Percentiles rank a stretch among this genome's conserved stretches.
Evolutionary conservation across 345 rosid species (phyloP).

Genomic region (Gossypium sturtianum): DNA sequence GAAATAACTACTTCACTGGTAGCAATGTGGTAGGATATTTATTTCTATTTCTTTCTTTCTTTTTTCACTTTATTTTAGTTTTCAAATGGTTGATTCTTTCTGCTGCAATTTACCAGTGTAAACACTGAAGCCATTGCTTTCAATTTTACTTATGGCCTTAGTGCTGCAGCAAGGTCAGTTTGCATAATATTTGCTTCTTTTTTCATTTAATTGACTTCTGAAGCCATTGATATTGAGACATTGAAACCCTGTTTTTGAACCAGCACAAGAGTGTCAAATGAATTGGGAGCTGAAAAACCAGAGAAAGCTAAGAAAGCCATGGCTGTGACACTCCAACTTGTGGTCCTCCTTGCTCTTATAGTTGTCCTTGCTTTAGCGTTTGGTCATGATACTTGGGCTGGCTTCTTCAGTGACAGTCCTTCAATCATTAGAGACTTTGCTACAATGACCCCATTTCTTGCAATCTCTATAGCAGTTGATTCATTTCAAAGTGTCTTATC

Average conservation of each 20-base stretch:
- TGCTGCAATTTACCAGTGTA: conserved; percentile 25
- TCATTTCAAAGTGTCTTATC: conserved; percentile 62
- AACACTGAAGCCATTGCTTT: conserved; percentile 61
- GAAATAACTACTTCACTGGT: conserved; percentile 51
- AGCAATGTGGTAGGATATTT: conserved; percentile 55
- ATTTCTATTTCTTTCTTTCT: too few relatives aligned
- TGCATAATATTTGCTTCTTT: neutral
- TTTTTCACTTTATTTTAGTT: neutral
- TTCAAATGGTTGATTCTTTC: neutral
- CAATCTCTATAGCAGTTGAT: conserved; percentile 52
- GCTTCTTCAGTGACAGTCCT: conserved; percentile 43
- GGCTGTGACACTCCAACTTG: conserved; percentile 41
- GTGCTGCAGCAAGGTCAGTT: conserved; percentile 77
- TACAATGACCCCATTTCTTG: conserved; percentile 52
- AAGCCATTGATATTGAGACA: neutral
- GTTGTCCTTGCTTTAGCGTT: conserved; percentile 37
- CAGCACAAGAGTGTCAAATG: conserved; percentile 87
- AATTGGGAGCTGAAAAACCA: conserved; percentile 58
- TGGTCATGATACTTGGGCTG: conserved; percentile 60
- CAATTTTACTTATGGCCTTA: conserved; percentile 67
- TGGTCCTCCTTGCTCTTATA: conserved; percentile 41
- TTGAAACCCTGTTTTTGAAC: conserved; percentile 6
- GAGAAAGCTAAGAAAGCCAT: conserved; percentile 48
- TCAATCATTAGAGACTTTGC: conserved; percentile 37
- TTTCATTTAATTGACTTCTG: neutral